A percentile compares a stretch with the other conserved stretches of the same genome.
These are phyloP conservation scores for Ganoderma multipileum DNA, from an alignment of 1,284 basidiomycete species.

Conservation along the genomic window DNA sequence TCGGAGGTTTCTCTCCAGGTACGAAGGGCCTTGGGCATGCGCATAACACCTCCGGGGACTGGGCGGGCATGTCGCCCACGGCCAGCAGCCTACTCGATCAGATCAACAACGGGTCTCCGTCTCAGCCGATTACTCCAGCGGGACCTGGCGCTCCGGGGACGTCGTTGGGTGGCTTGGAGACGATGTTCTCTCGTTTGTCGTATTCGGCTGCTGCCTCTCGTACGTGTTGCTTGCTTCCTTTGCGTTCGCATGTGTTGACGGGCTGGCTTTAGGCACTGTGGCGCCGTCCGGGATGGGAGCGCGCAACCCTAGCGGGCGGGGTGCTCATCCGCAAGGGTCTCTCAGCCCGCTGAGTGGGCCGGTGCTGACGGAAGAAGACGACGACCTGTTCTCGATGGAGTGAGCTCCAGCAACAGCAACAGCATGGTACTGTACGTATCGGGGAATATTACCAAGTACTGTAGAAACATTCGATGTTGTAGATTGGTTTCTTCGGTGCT, in stretches of 20 bases:
- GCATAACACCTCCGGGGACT: conserved; percentile 38
- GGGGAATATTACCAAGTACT: conserved; percentile 10
- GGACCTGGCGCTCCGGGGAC: conserved; percentile 16
- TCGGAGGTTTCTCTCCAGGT: conserved; percentile 35
- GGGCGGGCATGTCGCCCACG: conserved; percentile 41
- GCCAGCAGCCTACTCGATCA: conserved; percentile 41
- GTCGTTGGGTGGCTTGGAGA: conserved; percentile 36
- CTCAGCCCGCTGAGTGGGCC: conserved; percentile 65
- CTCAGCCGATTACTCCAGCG: conserved; percentile 13
- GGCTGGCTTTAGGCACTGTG: conserved; percentile 21
- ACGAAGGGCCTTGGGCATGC: conserved; percentile 37
- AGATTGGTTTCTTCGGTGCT: conserved; percentile 15
- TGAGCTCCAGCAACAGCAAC: conserved; percentile 4
- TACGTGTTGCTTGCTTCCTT: conserved; percentile 28
- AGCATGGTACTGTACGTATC: background rate
- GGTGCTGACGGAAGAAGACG: conserved; percentile 64
- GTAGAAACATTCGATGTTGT: conserved; percentile 19
- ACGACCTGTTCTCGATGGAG: conserved; percentile 75
- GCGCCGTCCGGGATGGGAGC: conserved; percentile 40
- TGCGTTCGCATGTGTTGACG: conserved; percentile 1
- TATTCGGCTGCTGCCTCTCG: conserved; percentile 41
- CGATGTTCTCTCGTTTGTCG: conserved; percentile 41
- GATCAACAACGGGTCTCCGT: conserved; percentile 29
- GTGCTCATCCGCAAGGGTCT: conserved; percentile 45
- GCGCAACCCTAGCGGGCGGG: conserved; percentile 48